Conservation (phyloP, 116 monocot species). For the Thalassia testudinum region DNA sequence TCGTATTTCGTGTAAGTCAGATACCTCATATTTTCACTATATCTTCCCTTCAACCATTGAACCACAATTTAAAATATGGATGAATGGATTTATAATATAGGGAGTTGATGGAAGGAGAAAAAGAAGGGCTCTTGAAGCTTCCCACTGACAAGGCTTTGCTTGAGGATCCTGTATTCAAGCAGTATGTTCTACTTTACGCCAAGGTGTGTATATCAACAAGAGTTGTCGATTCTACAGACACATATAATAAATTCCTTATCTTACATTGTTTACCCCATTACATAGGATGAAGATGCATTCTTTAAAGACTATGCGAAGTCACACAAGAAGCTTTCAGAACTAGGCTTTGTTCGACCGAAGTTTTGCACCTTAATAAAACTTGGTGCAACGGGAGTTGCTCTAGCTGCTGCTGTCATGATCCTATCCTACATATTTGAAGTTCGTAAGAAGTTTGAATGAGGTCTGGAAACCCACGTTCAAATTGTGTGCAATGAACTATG, state of each 20-base stretch:
- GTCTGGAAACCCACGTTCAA: too few species aligned
- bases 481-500: too few species aligned
- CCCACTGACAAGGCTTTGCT: constrained; percentile 79
- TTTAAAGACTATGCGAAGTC: constrained; percentile 92
- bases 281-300: constrained; percentile 91
- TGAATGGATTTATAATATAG: constrained; percentile 15
- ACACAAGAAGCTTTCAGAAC: constrained; percentile 94
- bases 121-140: constrained; percentile 76
- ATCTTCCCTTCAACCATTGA: neutral
- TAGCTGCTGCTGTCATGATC: constrained; percentile 65
- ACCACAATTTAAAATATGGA: neutral
- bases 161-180: constrained; percentile 53
- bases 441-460: constrained; percentile 20
- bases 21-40: neutral
- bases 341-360: constrained; percentile 61
- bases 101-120: constrained; percentile 65
- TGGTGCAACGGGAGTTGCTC: constrained; percentile 69
- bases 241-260: too few species aligned
- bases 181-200: constrained; percentile 81
- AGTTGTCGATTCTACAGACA: too few species aligned
- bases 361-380: constrained; percentile 33
- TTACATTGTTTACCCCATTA: neutral
- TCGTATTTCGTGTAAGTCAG: constrained; percentile 73
- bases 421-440: constrained; percentile 76
- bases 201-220: constrained; percentile 30